phyloP scores from a whole-genome alignment of 768 basidiomycete species.

The Lactifluus piperatus region DNA sequence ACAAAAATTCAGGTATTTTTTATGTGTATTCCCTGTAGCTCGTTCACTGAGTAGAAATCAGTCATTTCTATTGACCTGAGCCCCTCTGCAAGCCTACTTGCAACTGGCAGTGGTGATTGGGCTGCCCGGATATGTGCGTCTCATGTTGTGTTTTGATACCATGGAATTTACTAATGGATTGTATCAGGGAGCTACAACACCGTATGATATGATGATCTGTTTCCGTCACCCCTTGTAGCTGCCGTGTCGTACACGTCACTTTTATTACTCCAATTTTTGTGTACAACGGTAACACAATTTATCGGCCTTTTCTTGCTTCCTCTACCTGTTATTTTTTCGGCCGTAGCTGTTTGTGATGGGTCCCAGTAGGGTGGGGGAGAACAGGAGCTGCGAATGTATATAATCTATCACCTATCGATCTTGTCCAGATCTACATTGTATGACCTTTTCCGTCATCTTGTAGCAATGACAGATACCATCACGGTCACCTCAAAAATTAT shows the following conservation, averaged over 20 bases:
- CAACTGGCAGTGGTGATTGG: slow-evolving; percentile 66
- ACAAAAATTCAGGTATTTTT: slow-evolving; percentile 51
- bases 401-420: slow-evolving; percentile 11
- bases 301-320: slow-evolving; percentile 13
- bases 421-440: neutral
- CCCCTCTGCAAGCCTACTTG: slow-evolving; percentile 49
- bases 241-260: slow-evolving; percentile 4
- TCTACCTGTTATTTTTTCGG: slow-evolving; percentile 1
- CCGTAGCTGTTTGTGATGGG: slow-evolving; percentile 9
- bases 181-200: slow-evolving; percentile 22
- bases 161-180: neutral
- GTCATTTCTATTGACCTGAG: slow-evolving; percentile 69
- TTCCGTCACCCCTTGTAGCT: neutral
- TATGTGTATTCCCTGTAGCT: neutral
- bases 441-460: slow-evolving; percentile 1
- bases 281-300: slow-evolving; percentile 4
- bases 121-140: slow-evolving; percentile 58
- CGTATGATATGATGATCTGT: slow-evolving; percentile 17
- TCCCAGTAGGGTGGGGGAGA: neutral
- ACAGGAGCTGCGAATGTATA: slow-evolving; percentile 10
- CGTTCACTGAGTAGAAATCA: slow-evolving; percentile 21
- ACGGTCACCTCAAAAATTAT: neutral
- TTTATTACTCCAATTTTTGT: slow-evolving; percentile 1
- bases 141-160: neutral
- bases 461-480: slow-evolving; percentile 6